These are phyloP conservation scores for Penicillium arizonense DNA, from an alignment of 495 filamentous ascomycete genomes.

Conservation along the genomic window DNA sequence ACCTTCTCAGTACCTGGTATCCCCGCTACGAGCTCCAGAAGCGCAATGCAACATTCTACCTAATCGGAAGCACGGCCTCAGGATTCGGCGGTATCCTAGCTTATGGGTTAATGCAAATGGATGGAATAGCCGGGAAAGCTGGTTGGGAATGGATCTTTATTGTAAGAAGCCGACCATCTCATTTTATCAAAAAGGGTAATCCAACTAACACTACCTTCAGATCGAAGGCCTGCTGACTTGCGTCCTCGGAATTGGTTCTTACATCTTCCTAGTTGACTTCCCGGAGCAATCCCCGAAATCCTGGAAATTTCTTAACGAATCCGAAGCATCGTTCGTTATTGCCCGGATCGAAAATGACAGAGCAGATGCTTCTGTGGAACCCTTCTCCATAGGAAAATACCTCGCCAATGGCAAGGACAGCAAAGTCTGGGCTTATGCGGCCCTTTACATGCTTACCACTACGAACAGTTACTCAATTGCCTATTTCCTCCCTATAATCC, in stretches of 20 bases:
- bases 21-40: constrained; percentile 55
- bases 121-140: constrained; percentile 33
- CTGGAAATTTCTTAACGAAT: constrained; percentile 43
- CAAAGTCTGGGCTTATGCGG: constrained; percentile 54
- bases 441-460: constrained; percentile 47
- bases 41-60: constrained; percentile 56
- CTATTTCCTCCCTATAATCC: constrained; percentile 63
- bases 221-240: constrained; percentile 43
- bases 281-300: constrained; percentile 41
- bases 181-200: too few species aligned
- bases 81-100: constrained; percentile 59
- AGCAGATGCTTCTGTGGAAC: constrained; percentile 40
- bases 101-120: constrained; percentile 55
- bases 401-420: constrained; percentile 38
- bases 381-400: constrained; percentile 42
- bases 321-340: constrained; percentile 47
- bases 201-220: background rate
- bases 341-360: constrained; percentile 50
- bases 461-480: constrained; percentile 54
- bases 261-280: constrained; percentile 50
- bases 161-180: constrained; percentile 17
- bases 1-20: constrained; percentile 57
- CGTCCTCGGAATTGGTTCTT: constrained; percentile 32
- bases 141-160: constrained; percentile 63
- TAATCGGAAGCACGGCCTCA: constrained; percentile 48